phyloP scores from a whole-genome alignment of 306 rosid species.

The Dryas drummondii region DNA sequence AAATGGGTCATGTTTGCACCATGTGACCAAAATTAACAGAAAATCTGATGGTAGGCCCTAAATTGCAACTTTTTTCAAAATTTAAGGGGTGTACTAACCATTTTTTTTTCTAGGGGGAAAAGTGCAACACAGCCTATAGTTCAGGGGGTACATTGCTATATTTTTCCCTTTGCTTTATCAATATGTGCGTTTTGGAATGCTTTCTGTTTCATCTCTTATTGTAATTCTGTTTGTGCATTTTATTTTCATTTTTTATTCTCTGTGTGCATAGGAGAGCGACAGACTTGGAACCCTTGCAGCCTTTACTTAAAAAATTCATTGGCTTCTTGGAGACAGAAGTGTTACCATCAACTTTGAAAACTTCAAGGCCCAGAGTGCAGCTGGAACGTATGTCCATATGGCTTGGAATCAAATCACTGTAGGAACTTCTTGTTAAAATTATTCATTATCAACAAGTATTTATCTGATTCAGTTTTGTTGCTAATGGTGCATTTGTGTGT shows the following conservation, averaged over 20 bases:
- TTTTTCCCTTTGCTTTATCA: too few relatives aligned
- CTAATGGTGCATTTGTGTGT: slow-evolving; percentile 26
- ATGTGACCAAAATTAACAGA: too few relatives aligned
- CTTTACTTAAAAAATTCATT: slow-evolving; percentile 78
- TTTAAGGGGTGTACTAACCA: too few relatives aligned
- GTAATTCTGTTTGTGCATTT: not conserved
- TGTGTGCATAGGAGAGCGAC: slow-evolving; percentile 58
- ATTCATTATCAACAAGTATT: slow-evolving; percentile 9
- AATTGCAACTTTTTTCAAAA: too few relatives aligned
- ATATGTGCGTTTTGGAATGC: not conserved
- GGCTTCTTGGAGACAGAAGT: slow-evolving; percentile 68
- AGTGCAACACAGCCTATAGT: too few relatives aligned
- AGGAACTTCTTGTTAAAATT: slow-evolving; percentile 43
- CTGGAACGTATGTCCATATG: slow-evolving; percentile 76
- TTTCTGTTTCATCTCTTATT: slow-evolving; percentile 5
- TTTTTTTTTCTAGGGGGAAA: too few relatives aligned
- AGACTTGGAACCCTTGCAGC: slow-evolving; percentile 93
- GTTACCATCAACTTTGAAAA: slow-evolving; percentile 54
- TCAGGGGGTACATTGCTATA: too few relatives aligned
- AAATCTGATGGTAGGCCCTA: too few relatives aligned
- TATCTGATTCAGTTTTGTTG: slow-evolving; percentile 18
- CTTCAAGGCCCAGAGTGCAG: slow-evolving; percentile 59
- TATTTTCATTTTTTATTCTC: slow-evolving; percentile 9
- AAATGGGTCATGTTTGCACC: too few relatives aligned
- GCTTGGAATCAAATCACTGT: slow-evolving; percentile 93